Evolutionary conservation across 371 early-diverging fungal species (phyloP).

Genomic region (Phascolomyces articulosus): DNA sequence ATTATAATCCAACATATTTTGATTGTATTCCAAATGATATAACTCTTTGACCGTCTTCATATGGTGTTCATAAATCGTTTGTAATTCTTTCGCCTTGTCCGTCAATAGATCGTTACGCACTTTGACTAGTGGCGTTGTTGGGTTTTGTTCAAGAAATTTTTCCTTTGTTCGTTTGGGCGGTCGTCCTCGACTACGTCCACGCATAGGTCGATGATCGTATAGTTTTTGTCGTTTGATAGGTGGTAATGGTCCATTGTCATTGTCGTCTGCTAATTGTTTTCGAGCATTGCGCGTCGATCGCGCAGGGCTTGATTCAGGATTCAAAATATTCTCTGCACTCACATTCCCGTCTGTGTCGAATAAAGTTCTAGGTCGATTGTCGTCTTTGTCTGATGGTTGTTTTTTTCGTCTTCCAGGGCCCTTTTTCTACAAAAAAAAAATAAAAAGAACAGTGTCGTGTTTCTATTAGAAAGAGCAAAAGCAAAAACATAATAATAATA

Average conservation of each 20-base stretch:
- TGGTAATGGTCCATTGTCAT: not conserved
- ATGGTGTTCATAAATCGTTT: conserved; percentile 49
- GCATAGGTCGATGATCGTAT: conserved; percentile 2
- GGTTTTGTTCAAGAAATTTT: conserved; percentile 16
- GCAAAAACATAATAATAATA: not conserved
- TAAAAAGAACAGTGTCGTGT: too few species aligned
- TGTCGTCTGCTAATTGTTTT: not conserved
- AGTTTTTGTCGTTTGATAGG: conserved; percentile 4
- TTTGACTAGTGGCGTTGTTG: conserved; percentile 39
- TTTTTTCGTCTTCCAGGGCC: not conserved
- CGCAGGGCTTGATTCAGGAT: conserved; percentile 17
- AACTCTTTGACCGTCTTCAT: conserved; percentile 58
- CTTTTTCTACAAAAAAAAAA: conserved; percentile 3
- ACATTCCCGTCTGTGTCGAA: conserved; percentile 55
- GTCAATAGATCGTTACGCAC: conserved; percentile 30
- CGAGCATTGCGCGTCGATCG: conserved; percentile 17
- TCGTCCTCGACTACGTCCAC: conserved; percentile 16
- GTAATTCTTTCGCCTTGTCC: conserved; percentile 41
- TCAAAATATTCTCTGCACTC: conserved; percentile 41
- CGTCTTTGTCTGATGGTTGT: not conserved
- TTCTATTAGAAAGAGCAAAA: not conserved
- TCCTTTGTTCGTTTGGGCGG: conserved; percentile 15
- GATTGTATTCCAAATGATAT: conserved; percentile 60
- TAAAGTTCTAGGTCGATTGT: conserved; percentile 19
- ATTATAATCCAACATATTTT: conserved; percentile 58